Base-by-base conservation (phyloP, 2,329 filamentous ascomycete species). In the Microsporum ferrugineum region DNA sequence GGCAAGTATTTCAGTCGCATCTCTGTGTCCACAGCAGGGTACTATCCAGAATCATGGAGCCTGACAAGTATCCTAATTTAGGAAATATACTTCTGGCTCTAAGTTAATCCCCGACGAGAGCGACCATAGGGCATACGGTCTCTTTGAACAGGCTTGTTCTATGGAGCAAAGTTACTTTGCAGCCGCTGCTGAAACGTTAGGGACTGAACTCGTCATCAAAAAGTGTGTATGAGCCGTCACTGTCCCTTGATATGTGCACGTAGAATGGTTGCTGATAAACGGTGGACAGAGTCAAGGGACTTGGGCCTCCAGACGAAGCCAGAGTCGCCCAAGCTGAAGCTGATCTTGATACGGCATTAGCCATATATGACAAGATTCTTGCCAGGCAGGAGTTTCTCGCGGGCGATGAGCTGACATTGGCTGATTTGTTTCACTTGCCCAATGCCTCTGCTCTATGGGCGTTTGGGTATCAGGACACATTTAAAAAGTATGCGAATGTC, bases 381-480 rank as follows among this genome's bases (percentile, higher is more conserved):
- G 43, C 64, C 14, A 67, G 67, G 27, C 64, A 67, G 43, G 43
- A 61, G n/a, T 71, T 69, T 61, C 63, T 71, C 43, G 66, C 64
- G 57, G 69, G 68, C 36, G 60, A 70, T 29, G 60, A 68, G 45
- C 2, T 70, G 17, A 66, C 69, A 23, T 41, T 71, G 12, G 69
- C 63, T 33, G 68, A 71, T 63, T 49, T 71, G 17, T 68, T 66
- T 60, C 68, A 70, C 43, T 38, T 70, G 8, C 66, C 68, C 2
- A 66, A 68, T 53, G 66, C 63, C 23, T 56, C 49, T 1, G 60
- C 67, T 43, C 60, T 63, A 2, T 66, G 63, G 56, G 55, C 39
- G 14, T 5, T 63, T 10, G 67, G 67, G 36, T 66, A 60, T 39
- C 41, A 62, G 12, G 36, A 43, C 27, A 57, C 38, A 5, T 62